phyloP scores from a whole-genome alignment of 129 eudicot species.

The Flaveria brownii region DNA sequence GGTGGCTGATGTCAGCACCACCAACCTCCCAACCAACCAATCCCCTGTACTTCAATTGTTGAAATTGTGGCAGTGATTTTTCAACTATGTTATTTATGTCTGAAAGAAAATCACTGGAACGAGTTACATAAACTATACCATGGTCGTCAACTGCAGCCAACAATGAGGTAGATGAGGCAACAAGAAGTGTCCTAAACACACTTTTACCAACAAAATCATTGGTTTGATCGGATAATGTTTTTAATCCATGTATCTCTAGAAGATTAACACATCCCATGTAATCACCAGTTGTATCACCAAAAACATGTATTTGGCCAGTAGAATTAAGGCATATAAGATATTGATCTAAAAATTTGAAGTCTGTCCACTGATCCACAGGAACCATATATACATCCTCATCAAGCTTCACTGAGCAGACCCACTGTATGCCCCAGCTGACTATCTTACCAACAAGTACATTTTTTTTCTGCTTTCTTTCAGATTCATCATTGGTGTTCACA shows the following conservation, averaged over 20 bases:
- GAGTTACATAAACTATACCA: constrained; percentile 67
- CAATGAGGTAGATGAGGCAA: constrained; percentile 60
- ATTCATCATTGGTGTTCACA: constrained; percentile 24
- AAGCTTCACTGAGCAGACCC: constrained; percentile 78
- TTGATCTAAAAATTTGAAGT: constrained; percentile 65
- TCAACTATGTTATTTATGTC: constrained; percentile 39
- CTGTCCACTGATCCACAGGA: constrained; percentile 62
- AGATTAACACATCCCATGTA: constrained; percentile 54
- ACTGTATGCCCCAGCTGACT: constrained; percentile 66
- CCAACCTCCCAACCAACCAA: constrained; percentile 80
- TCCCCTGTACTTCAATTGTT: constrained; percentile 48
- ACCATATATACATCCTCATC: constrained; percentile 45
- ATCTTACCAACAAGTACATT: constrained; percentile 59
- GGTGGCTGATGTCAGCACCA: constrained; percentile 79
- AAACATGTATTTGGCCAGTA: constrained; percentile 57
- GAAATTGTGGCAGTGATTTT: constrained; percentile 40
- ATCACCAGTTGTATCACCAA: constrained; percentile 64
- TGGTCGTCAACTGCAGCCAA: constrained; percentile 69
- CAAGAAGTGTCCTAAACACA: constrained; percentile 60
- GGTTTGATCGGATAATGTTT: constrained; percentile 26
- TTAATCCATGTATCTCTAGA: constrained; percentile 32
- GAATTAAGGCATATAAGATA: constrained; percentile 74
- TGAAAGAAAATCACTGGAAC: constrained; percentile 46
- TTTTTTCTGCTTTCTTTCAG: constrained; percentile 36
- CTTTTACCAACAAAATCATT: constrained; percentile 37